Conservation (phyloP, 208 protist species). For the Trypanosoma platydactyli region DNA sequence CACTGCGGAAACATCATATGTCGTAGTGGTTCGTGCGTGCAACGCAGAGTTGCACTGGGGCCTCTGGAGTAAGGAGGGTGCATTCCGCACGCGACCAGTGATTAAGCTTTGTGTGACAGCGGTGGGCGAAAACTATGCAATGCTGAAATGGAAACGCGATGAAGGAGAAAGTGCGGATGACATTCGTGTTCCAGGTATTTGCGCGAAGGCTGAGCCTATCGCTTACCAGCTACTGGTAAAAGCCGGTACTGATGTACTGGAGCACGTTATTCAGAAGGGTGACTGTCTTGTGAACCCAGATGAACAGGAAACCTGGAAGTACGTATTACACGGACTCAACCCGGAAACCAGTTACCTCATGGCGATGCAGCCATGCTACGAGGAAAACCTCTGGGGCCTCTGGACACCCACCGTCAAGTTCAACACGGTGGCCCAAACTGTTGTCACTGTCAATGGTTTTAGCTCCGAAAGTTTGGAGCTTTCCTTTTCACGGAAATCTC, state of each 20-base stretch:
- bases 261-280: constrained; percentile 22
- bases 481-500: constrained; percentile 18
- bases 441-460: constrained; percentile 37
- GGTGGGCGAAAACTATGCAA: constrained; percentile 81
- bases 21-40: constrained; percentile 79
- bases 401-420: constrained; percentile 74
- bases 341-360: constrained; percentile 78
- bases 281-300: constrained; percentile 31
- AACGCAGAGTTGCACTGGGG: constrained; percentile 78
- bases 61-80: constrained; percentile 81
- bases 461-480: constrained; percentile 43
- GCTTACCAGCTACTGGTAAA: constrained; percentile 38
- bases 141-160: constrained; percentile 66
- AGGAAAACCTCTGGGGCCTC: constrained; percentile 69
- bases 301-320: constrained; percentile 33
- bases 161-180: constrained; percentile 32
- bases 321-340: constrained; percentile 57
- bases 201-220: constrained; percentile 20
- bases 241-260: constrained; percentile 26
- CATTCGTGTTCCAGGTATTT: not conserved
- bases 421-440: constrained; percentile 56
- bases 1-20: constrained; percentile 68
- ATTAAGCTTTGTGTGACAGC: constrained; percentile 44
- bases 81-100: constrained; percentile 66
- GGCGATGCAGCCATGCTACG: constrained; percentile 86